A percentile compares a stretch with the other conserved stretches of the same genome.
These are phyloP conservation scores for Theobroma grandiflorum DNA, from an alignment of 441 rosid genomes.

Conservation along the genomic window DNA sequence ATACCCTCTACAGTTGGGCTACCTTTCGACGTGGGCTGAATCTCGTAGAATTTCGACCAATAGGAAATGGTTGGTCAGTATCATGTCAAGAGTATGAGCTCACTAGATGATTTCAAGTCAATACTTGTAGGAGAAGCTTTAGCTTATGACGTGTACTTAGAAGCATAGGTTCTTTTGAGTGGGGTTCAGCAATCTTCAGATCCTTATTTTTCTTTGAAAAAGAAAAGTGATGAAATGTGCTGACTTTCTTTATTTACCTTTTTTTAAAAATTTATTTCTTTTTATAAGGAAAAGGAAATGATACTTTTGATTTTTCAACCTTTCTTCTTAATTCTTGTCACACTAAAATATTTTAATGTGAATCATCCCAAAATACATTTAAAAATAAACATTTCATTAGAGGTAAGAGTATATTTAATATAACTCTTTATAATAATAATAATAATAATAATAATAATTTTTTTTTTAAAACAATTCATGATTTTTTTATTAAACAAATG, in stretches of 20 bases:
- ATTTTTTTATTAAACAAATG: no score
- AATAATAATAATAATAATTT: no score
- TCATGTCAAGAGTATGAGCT: not conserved
- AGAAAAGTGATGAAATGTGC: not conserved
- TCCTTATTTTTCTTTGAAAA: not conserved
- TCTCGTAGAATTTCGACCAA: not conserved
- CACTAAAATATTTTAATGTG: no score
- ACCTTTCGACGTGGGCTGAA: not conserved
- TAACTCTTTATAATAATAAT: no score
- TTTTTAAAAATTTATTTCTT: not conserved
- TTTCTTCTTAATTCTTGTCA: no score
- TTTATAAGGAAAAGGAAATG: no score
- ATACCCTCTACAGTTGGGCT: not conserved
- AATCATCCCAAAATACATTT: no score
- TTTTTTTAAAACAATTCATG: no score
- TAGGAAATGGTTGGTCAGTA: not conserved
- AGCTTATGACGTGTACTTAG: not conserved
- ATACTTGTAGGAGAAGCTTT: not conserved
- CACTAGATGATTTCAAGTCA: not conserved
- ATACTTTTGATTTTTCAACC: no score
- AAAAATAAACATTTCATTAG: no score
- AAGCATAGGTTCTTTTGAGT: not conserved
- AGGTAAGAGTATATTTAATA: no score
- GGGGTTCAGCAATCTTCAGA: not conserved
- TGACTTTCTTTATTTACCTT: not conserved